These are phyloP conservation scores for Flaveria robusta DNA, from an alignment of 129 eudicot genomes.

Conservation along the genomic window DNA sequence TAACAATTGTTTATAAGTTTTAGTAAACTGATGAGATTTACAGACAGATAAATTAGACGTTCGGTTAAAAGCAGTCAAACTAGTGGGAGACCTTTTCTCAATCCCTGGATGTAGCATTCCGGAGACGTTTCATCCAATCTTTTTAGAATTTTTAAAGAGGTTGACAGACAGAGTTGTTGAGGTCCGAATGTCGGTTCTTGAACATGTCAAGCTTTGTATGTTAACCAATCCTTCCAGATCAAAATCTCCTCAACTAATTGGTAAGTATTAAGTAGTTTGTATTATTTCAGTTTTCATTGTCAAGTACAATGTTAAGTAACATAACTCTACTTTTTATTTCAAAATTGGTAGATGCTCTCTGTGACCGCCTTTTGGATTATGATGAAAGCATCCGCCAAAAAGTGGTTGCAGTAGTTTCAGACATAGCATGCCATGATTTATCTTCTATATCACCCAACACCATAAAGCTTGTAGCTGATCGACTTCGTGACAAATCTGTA, in stretches of 20 bases:
- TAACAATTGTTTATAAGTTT: conserved; percentile 12
- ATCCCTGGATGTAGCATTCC: conserved; percentile 64
- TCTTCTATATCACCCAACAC: conserved; percentile 72
- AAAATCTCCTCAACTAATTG: conserved; percentile 72
- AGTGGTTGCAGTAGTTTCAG: conserved; percentile 92
- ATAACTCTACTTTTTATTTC: conserved; percentile 10
- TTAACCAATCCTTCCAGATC: conserved; percentile 74
- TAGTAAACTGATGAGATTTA: conserved; percentile 30
- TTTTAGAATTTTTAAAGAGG: conserved; percentile 85
- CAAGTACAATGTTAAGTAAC: conserved; percentile 16
- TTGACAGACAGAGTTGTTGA: conserved; percentile 83
- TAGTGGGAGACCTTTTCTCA: conserved; percentile 88
- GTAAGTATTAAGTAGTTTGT: conserved; percentile 45
- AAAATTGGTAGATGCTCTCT: conserved; percentile 61
- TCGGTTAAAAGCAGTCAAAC: conserved; percentile 73
- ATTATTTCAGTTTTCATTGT: conserved; percentile 7
- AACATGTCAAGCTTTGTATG: conserved; percentile 69
- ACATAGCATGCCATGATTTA: conserved; percentile 67
- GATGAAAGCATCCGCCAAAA: conserved; percentile 90
- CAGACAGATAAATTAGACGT: conserved; percentile 81
- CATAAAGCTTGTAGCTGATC: conserved; percentile 79
- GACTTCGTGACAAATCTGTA: conserved; percentile 97
- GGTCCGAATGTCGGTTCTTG: conserved; percentile 87
- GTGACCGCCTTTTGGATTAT: conserved; percentile 90
- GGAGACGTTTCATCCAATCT: conserved; percentile 71